Base-by-base conservation (phyloP, 306 rosid genomes). In the Astragalus glycyphyllos region DNA sequence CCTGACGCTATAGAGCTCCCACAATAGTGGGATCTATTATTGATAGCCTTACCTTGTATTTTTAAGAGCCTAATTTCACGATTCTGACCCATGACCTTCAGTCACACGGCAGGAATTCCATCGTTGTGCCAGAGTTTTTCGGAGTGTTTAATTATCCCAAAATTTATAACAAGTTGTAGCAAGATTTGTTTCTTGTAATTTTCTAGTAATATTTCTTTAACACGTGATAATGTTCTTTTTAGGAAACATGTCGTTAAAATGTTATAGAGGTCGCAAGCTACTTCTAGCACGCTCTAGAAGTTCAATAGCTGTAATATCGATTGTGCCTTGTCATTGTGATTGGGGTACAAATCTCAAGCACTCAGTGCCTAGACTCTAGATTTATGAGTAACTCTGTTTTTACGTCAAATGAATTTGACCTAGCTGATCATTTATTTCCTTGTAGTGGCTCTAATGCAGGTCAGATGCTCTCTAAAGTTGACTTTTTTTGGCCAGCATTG, bases 371-470 rank as follows among this genome's bases (percentile, higher is more conserved):
- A 26, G 64, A 68, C 23, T 68, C 16, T 71, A 55, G 57, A 50
- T 65, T 54, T 44, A 62, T 57, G 11, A 64, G 29, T 15, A 45
- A 58, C 40, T 83, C 58, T 44, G 38, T 29, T 72, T 72, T 55
- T 58, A 57, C 60, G 46, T 63, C 56, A 51, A 46, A 59, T 60
- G 68, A 65, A 23, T 69, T 69, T 12, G 71, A 64, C 41, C 55
- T 44, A 60, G 69, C 79, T 78, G 71, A 75, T 76, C 15, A 71
- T 74, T 41, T 69, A 29, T 63, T 58, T 81, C 56, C 65, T 38
- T 80, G 79, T 86, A 92, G 97, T 79, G 96, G 92, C 57, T 88
- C 92, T 60, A 83, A 85, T 85, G 78, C 97, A 37, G 88, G 88
- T 78, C 96, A 82, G 69, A 83, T 90, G 92, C 84, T 92, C 73